Evolutionary conservation across 2,329 filamentous ascomycete genomes (phyloP).

Genomic region (Fusarium sp.): DNA sequence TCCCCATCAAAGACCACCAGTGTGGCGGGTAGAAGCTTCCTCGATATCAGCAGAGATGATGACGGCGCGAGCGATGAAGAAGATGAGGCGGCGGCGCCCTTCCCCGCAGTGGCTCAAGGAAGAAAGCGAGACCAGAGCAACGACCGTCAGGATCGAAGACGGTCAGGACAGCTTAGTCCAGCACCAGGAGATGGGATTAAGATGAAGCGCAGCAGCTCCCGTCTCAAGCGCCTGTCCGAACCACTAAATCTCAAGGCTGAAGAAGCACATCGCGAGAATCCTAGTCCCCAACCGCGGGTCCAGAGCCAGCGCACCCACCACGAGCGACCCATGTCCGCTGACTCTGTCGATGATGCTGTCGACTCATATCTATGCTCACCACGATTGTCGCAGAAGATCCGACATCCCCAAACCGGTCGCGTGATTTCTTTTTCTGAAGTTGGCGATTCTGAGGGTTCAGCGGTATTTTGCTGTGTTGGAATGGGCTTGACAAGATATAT

Average conservation of each 20-base stretch:
- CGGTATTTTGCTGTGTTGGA: conserved; percentile 95
- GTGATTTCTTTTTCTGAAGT: conserved; percentile 97
- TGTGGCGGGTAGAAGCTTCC: conserved; percentile 36
- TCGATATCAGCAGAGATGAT: conserved; percentile 49
- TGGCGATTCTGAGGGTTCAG: conserved; percentile 88
- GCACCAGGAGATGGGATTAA: conserved; percentile 58
- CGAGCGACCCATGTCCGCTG: conserved; percentile 80
- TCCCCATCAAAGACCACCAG: conserved; percentile 33
- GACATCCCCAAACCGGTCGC: conserved; percentile 85
- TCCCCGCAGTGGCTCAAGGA: conserved; percentile 73
- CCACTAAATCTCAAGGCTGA: conserved; percentile 57
- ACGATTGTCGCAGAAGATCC: conserved; percentile 87
- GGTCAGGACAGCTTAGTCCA: conserved; percentile 62
- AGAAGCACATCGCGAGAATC: conserved; percentile 47
- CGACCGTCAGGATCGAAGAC: conserved; percentile 58
- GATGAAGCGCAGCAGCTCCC: conserved; percentile 66
- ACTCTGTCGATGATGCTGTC: conserved; percentile 90
- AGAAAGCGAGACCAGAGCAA: conserved; percentile 61
- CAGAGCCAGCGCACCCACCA: conserved; percentile 62
- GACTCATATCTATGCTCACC: conserved; percentile 85
- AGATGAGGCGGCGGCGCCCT: conserved; percentile 75
- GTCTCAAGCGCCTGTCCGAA: conserved; percentile 67
- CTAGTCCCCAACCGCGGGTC: conserved; percentile 44
- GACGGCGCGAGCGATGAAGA: conserved; percentile 48
- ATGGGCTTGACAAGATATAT: conserved; percentile 98